phyloP scores from a whole-genome alignment of 1,284 basidiomycete genomes.

The Schizophyllum amplum region DNA sequence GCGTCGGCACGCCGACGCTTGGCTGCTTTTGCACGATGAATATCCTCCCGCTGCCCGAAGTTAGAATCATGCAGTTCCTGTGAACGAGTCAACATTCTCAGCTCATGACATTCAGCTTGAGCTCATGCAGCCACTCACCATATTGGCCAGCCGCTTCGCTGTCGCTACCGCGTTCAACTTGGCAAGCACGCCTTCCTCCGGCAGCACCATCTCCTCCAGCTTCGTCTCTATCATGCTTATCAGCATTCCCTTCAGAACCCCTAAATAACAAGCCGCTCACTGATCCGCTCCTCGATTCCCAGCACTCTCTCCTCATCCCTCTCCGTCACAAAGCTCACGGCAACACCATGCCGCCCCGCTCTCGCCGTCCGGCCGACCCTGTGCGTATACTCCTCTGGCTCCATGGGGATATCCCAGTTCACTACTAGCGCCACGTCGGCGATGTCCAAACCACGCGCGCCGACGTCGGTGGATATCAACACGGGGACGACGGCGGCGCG shows the following conservation, averaged over 20 bases:
- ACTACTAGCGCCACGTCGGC: slow-evolving; percentile 92
- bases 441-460: slow-evolving; percentile 90
- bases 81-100: too few relatives aligned
- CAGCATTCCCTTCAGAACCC: slow-evolving; percentile 1
- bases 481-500: slow-evolving; percentile 84
- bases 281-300: slow-evolving; percentile 81
- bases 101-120: too few relatives aligned
- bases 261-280: slow-evolving; percentile 32
- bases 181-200: slow-evolving; percentile 81
- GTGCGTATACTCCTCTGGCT: slow-evolving; percentile 74
- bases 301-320: slow-evolving; percentile 82
- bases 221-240: slow-evolving; percentile 47
- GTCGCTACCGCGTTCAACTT: slow-evolving; percentile 84
- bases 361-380: slow-evolving; percentile 89
- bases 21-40: slow-evolving; percentile 58
- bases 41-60: slow-evolving; percentile 85
- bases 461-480: slow-evolving; percentile 92
- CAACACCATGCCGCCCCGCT: slow-evolving; percentile 84
- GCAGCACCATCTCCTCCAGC: slow-evolving; percentile 64
- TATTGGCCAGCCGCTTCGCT: slow-evolving; percentile 88
- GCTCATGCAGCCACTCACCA: slow-evolving; percentile 48
- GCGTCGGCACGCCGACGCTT: slow-evolving; percentile 26
- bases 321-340: slow-evolving; percentile 93
- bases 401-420: slow-evolving; percentile 91
- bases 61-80: not conserved